A percentile compares a stretch with the other conserved stretches of the same genome.
Conservation (phyloP, 768 basidiomycete genomes). For the Leccinum aurantiacum region DNA sequence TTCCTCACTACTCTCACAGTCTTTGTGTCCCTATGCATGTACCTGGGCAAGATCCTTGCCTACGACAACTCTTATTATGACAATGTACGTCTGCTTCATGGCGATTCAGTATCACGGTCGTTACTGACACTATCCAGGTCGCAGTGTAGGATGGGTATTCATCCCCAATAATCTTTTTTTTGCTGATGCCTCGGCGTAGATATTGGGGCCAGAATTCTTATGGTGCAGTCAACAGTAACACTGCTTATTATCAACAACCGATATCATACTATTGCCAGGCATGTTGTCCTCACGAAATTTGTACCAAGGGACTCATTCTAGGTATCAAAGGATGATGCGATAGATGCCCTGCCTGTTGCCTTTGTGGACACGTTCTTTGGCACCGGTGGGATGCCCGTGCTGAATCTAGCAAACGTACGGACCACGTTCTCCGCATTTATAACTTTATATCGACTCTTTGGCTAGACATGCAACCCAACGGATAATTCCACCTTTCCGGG, state of each 20-base stretch:
- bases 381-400: constrained; percentile 56
- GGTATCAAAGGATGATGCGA: constrained; percentile 52
- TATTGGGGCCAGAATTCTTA: constrained; percentile 81
- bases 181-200: constrained; percentile 31
- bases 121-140: constrained; percentile 38
- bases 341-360: constrained; percentile 70
- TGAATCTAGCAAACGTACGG: constrained; percentile 68
- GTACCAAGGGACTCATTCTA: constrained; percentile 5
- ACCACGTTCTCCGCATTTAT: background rate
- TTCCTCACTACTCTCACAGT: constrained; percentile 2
- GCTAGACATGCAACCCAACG: constrained; percentile 43
- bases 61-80: constrained; percentile 62
- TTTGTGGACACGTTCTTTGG: constrained; percentile 68
- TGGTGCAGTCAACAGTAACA: constrained; percentile 53
- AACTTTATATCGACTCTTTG: background rate
- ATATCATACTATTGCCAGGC: constrained; percentile 67
- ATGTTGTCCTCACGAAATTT: constrained; percentile 12
- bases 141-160: constrained; percentile 45
- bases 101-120: background rate
- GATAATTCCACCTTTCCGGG: constrained; percentile 43
- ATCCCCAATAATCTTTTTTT: background rate
- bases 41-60: constrained; percentile 31
- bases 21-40: constrained; percentile 5
- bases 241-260: constrained; percentile 57
- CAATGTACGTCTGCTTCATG: constrained; percentile 45